Conservation (phyloP, 1,284 basidiomycete genomes). For the Ganoderma boninense region DNA sequence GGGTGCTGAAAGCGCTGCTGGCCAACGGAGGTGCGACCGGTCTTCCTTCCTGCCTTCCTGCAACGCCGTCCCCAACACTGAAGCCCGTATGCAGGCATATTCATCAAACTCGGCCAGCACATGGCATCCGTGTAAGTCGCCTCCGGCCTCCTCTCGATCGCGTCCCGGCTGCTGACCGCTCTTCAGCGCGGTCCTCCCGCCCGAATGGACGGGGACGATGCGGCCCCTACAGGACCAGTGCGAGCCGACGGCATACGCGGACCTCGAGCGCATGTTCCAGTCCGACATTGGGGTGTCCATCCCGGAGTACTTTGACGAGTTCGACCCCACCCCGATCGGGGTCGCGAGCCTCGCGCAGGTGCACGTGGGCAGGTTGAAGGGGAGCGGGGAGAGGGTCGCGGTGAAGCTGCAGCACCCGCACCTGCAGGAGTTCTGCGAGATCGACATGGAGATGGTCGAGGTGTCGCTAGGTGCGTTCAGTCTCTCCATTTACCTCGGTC, state of each 20-base stretch:
- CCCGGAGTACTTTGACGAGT: slow-evolving; percentile 79
- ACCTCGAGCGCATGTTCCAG: slow-evolving; percentile 74
- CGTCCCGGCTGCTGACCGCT: background rate
- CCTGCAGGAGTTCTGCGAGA: slow-evolving; percentile 90
- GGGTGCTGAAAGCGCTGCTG: slow-evolving; percentile 82
- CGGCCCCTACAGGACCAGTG: slow-evolving; percentile 87
- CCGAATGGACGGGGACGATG: slow-evolving; percentile 79
- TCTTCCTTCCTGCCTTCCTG: too few species aligned
- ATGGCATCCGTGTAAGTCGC: slow-evolving; percentile 71
- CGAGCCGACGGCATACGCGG: slow-evolving; percentile 78
- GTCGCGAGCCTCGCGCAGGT: slow-evolving; percentile 97
- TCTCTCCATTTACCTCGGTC: too few species aligned
- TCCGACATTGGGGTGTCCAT: slow-evolving; percentile 76
- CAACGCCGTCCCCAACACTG: background rate
- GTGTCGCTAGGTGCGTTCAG: slow-evolving; percentile 66
- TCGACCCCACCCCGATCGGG: slow-evolving; percentile 92
- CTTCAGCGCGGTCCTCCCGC: slow-evolving; percentile 68
- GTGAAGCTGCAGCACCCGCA: slow-evolving; percentile 98
- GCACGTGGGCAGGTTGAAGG: slow-evolving; percentile 82
- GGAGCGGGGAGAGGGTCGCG: slow-evolving; percentile 83
- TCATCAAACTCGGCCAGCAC: slow-evolving; percentile 95
- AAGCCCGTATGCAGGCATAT: slow-evolving; percentile 65
- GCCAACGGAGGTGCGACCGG: slow-evolving; percentile 80
- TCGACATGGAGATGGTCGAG: slow-evolving; percentile 89
- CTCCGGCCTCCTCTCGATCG: too few species aligned